Conservation (phyloP, 2,329 filamentous ascomycete genomes). For the Fusarium sp. region DNA sequence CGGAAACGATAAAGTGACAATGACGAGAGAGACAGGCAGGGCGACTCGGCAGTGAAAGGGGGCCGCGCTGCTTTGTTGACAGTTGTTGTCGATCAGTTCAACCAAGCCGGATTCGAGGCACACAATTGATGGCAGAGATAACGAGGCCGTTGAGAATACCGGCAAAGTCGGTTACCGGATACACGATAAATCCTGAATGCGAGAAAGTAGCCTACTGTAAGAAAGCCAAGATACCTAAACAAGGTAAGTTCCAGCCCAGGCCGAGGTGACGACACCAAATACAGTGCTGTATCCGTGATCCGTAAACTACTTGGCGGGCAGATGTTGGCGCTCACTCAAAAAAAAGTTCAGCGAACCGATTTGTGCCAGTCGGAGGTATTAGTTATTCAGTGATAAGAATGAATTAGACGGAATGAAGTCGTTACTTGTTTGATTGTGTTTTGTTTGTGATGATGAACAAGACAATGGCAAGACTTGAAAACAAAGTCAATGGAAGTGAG, state of each 20-base stretch:
- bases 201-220: slow-evolving; percentile 8
- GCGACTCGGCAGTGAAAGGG: slow-evolving; percentile 18
- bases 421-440: neutral
- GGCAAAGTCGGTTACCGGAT: neutral
- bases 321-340: neutral
- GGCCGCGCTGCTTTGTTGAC: slow-evolving; percentile 17
- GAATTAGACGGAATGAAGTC: neutral
- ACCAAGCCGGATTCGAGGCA: neutral
- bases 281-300: slow-evolving; percentile 5
- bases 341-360: neutral
- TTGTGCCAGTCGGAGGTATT: neutral
- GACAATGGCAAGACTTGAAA: neutral
- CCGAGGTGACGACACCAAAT: slow-evolving; percentile 21
- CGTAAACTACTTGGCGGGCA: slow-evolving; percentile 16
- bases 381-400: neutral
- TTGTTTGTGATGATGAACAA: neutral
- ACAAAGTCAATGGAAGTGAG: neutral
- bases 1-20: slow-evolving; percentile 18
- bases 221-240: slow-evolving; percentile 27
- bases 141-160: slow-evolving; percentile 18
- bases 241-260: slow-evolving; percentile 20
- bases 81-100: slow-evolving; percentile 14
- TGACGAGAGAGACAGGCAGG: slow-evolving; percentile 25
- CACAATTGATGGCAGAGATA: neutral
- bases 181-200: slow-evolving; percentile 9